Evolutionary conservation across 768 basidiomycete genomes (phyloP).

Genomic region (Rhizopogon vulgaris): DNA sequence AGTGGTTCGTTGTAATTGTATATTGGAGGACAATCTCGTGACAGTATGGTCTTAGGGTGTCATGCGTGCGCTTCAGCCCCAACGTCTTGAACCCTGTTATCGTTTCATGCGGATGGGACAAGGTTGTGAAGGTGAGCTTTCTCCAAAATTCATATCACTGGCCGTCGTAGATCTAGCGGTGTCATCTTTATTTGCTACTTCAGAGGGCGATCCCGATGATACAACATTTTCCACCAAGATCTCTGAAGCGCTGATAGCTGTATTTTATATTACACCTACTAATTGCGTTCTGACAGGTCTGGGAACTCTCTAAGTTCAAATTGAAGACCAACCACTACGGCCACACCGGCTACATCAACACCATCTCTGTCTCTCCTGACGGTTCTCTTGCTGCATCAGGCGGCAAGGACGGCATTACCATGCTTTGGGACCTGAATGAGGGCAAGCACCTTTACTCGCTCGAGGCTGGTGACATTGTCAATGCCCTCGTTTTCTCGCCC

Average conservation of each 20-base stretch:
- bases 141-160: background rate
- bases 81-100: constrained; percentile 97
- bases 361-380: constrained; percentile 96
- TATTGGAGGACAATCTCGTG: background rate
- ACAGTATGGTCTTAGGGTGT: constrained; percentile 60
- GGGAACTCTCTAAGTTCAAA: constrained; percentile 99
- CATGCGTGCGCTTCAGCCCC: constrained; percentile 98
- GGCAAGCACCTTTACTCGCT: constrained; percentile 99
- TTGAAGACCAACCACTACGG: constrained; percentile 99
- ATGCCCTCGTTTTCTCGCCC: constrained; percentile 98
- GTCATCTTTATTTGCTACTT: constrained; percentile 80
- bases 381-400: constrained; percentile 98
- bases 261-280: constrained; percentile 4
- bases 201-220: constrained; percentile 72
- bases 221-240: constrained; percentile 76
- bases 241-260: constrained; percentile 44
- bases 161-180: constrained; percentile 18
- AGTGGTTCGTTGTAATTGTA: constrained; percentile 52
- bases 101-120: constrained; percentile 99
- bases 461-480: constrained; percentile 97
- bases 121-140: constrained; percentile 91
- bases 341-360: constrained; percentile 99
- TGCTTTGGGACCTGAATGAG: constrained; percentile 99
- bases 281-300: constrained; percentile 56
- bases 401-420: constrained; percentile 99